Base-by-base conservation (phyloP, 768 basidiomycete genomes). In the Trametes coccinea region DNA sequence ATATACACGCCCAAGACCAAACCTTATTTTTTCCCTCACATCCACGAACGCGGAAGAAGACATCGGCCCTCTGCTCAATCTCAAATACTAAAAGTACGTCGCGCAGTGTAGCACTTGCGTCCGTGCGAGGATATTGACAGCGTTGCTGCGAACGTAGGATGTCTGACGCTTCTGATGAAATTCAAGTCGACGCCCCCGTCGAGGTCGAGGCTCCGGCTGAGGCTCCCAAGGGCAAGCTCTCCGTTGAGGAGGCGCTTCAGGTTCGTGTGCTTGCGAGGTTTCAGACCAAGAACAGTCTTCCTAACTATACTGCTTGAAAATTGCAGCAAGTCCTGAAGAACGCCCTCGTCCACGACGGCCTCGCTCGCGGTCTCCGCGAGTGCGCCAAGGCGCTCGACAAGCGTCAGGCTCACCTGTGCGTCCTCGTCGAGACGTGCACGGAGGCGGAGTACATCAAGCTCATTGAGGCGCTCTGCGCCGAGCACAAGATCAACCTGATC, bases 401-500 rank as follows among this genome's bases (percentile, higher is more conserved):
- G 82, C 90, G 95, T 71, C 93, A 95, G 83, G 96, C 95, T 59
- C 96, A 98, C 78, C 84, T 98, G 50, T 98, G 96, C 79, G 95
- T 99, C 63, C 89, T 99, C 72, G 95, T 98, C 75, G 96, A 99
- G 87, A 94, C 94, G 59, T 97, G 95, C 84, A 95, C 92, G 55
- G 96, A 98, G 81, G 92, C 95, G 68, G 96, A 98, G 80, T 98
- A 99, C 85, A 92, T 97, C 87, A 98, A 98, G 83, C 93, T 99
- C 82, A 97, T 99, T 69, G 95, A 98, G 81, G 96, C 96, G 53
- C 93, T 99, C 74, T 98, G 96, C 76, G 91, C 93, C 65, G 95
- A 97, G 82, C 95, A 98, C 88, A 96, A 95, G 79, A 98, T 98
- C 82, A 94, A 95, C 83, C 82, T 99, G 66, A 98, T 99, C 92